These are phyloP conservation scores for Ceratocystis colombiana DNA, from an alignment of 2,329 filamentous ascomycete genomes.

Conservation along the genomic window DNA sequence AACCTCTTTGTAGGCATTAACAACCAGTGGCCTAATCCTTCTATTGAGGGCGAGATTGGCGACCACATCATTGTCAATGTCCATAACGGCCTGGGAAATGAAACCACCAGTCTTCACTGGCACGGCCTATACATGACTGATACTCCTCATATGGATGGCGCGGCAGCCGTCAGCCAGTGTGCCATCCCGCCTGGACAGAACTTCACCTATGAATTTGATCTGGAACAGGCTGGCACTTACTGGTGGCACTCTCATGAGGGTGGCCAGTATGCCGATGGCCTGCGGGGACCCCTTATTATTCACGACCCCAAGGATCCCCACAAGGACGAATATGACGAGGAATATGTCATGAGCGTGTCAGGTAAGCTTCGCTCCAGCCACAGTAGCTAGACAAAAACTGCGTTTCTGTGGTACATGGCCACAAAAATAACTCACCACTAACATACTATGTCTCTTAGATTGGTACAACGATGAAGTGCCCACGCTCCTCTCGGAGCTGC, in stretches of 20 bases:
- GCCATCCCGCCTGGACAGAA: slow-evolving; percentile 42
- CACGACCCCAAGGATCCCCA: slow-evolving; percentile 42
- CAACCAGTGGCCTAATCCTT: slow-evolving; percentile 18
- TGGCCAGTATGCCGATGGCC: slow-evolving; percentile 49
- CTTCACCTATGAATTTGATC: slow-evolving; percentile 45
- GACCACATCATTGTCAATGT: slow-evolving; percentile 43
- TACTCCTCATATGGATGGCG: slow-evolving; percentile 50
- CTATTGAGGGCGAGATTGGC: slow-evolving; percentile 14
- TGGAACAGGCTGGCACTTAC: slow-evolving; percentile 38
- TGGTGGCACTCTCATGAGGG: slow-evolving; percentile 35
- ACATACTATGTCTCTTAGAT: slow-evolving; percentile 31
- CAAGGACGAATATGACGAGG: slow-evolving; percentile 40
- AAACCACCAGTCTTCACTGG: slow-evolving; percentile 45
- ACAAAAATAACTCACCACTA: not conserved
- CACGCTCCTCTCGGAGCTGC: slow-evolving; percentile 38
- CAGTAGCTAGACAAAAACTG: not conserved
- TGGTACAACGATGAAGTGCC: slow-evolving; percentile 51
- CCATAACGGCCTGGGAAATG: slow-evolving; percentile 43
- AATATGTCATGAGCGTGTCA: slow-evolving; percentile 44
- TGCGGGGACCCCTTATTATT: slow-evolving; percentile 46
- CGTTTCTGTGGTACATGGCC: too few relatives aligned
- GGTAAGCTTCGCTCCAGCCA: slow-evolving; percentile 15
- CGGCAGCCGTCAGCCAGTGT: slow-evolving; percentile 45
- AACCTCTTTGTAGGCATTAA: slow-evolving; percentile 33
- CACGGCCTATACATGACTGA: slow-evolving; percentile 49